Percentiles rank a stretch among this genome's conserved stretches.
These are phyloP conservation scores for Aegilops longissima DNA, from an alignment of 176 grass and related monocot species.

Conservation along the genomic window DNA sequence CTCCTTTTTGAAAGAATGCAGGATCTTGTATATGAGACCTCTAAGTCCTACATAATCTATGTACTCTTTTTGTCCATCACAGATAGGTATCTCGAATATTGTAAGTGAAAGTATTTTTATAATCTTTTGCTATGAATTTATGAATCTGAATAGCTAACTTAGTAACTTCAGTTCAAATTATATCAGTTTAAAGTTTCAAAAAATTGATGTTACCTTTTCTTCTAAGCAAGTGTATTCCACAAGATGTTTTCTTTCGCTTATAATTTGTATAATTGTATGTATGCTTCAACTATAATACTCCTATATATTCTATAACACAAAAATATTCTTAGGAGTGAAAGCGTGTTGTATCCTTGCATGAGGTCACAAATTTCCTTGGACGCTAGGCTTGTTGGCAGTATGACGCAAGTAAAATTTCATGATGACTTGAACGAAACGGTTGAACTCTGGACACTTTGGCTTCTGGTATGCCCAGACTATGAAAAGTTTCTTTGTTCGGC, in stretches of 20 bases:
- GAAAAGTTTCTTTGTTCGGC: not conserved
- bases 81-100: conserved; percentile 2
- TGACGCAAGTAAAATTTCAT: not conserved
- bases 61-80: not conserved
- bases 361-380: not conserved
- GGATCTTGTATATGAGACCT: not conserved
- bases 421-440: not conserved
- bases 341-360: not conserved
- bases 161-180: not conserved
- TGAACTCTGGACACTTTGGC: not conserved
- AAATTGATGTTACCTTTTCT: not conserved
- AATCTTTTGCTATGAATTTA: not conserved
- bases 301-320: not conserved
- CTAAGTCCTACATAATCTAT: not conserved
- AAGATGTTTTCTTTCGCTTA: not conserved
- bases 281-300: not conserved
- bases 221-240: not conserved
- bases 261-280: not conserved
- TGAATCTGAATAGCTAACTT: not conserved
- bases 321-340: not conserved
- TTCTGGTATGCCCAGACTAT: not conserved
- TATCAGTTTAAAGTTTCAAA: not conserved
- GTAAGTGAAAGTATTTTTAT: not conserved
- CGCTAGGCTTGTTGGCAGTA: not conserved
- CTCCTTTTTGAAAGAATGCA: not conserved